phyloP scores from a whole-genome alignment of 768 basidiomycete species.

The Hericium rajendrae region DNA sequence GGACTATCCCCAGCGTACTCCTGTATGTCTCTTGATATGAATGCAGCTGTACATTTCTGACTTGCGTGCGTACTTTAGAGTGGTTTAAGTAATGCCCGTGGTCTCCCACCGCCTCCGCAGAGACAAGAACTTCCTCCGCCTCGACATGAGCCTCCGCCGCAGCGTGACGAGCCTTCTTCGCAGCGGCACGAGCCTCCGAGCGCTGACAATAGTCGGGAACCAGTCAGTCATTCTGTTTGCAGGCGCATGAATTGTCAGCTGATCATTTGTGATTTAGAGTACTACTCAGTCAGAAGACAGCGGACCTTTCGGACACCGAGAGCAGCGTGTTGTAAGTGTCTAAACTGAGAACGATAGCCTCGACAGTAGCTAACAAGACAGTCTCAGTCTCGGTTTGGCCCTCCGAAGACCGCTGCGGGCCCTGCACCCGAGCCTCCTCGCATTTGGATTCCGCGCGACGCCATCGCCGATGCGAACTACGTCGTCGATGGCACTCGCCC shows the following conservation, averaged over 20 bases:
- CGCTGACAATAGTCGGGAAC: neutral
- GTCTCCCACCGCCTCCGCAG: neutral
- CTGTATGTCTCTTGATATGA: neutral
- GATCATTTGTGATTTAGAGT: no score
- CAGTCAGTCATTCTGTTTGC: neutral
- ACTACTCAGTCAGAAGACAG: no score
- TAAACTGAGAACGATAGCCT: neutral
- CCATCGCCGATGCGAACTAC: no score
- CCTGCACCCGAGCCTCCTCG: neutral
- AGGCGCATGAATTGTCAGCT: no score
- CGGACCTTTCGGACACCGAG: no score
- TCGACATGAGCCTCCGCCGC: neutral
- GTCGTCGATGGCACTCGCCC: no score
- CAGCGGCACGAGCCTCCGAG: neutral
- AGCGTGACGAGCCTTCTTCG: neutral
- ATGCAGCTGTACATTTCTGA: neutral
- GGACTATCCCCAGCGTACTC: no score
- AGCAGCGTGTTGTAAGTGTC: neutral
- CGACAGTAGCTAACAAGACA: neutral
- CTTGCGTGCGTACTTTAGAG: neutral
- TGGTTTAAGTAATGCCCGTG: neutral
- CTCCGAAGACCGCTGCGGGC: neutral
- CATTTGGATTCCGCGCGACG: neutral
- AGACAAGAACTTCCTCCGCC: neutral
- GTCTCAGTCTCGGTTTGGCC: neutral